Evolutionary conservation across 2,329 filamentous ascomycete genomes (phyloP).

Genomic region (Sphaerulina populicola): DNA sequence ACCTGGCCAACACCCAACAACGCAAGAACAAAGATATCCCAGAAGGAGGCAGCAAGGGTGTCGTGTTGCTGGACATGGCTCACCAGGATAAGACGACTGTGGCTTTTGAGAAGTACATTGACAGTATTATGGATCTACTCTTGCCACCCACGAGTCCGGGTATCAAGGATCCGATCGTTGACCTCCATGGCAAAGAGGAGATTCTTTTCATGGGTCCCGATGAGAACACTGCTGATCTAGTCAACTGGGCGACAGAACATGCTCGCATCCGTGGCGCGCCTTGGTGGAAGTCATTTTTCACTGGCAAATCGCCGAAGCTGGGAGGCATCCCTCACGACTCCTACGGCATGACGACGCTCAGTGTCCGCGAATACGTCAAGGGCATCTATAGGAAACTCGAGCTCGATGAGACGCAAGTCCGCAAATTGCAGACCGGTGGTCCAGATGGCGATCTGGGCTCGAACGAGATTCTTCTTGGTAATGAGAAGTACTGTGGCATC

Average conservation of each 20-base stretch:
- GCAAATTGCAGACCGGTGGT: constrained; percentile 95
- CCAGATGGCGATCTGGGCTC: constrained; percentile 94
- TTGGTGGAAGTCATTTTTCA: constrained; percentile 99
- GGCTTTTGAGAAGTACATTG: constrained; percentile 99
- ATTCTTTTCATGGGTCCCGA: constrained; percentile 98
- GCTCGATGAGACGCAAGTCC: constrained; percentile 73
- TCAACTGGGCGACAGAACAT: constrained; percentile 98
- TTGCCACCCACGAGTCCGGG: constrained; percentile 83
- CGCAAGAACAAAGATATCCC: constrained; percentile 99
- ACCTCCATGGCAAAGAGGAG: constrained; percentile 88
- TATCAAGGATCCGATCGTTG: constrained; percentile 98
- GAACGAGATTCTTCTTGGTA: constrained; percentile 92
- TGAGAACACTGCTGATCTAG: constrained; percentile 94
- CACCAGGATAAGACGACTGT: constrained; percentile 88
- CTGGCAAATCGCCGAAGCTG: constrained; percentile 90
- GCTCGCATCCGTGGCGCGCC: constrained; percentile 77
- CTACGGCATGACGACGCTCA: constrained; percentile 97
- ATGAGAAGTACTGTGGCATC: constrained; percentile 90
- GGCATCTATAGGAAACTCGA: constrained; percentile 95
- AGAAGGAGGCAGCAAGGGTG: constrained; percentile 95
- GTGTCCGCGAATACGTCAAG: constrained; percentile 89
- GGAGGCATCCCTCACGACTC: constrained; percentile 93
- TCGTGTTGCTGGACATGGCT: constrained; percentile 84
- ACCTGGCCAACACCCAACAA: constrained; percentile 94
- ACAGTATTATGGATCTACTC: constrained; percentile 92